A percentile compares a stretch with the other conserved stretches of the same genome.
phyloP scores from a whole-genome alignment of 2,329 filamentous ascomycete genomes.

The Diaporthe sp. region DNA sequence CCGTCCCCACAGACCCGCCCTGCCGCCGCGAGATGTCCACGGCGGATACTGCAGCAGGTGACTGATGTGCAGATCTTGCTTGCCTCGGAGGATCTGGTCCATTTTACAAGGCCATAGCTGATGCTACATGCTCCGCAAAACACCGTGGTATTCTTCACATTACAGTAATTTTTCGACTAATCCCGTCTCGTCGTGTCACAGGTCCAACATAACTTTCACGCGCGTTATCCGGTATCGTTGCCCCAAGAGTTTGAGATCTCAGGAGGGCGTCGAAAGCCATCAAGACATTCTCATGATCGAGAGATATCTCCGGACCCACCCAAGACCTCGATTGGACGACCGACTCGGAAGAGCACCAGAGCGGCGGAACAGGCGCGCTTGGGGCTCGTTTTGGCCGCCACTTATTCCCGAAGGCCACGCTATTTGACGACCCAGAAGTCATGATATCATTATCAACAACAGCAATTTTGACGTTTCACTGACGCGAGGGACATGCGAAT shows the following conservation, averaged over 20 bases:
- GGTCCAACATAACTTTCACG: neutral
- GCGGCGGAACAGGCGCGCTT: neutral
- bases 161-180: neutral
- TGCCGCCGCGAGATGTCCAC: conserved; percentile 17
- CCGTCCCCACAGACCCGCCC: conserved; percentile 25
- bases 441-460: conserved; percentile 39
- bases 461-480: conserved; percentile 8
- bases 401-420: conserved; percentile 14
- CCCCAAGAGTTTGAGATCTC: neutral
- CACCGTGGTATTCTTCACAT: conserved; percentile 3
- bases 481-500: neutral
- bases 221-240: neutral
- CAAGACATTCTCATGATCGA: neutral
- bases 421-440: conserved; percentile 30
- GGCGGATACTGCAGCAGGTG: conserved; percentile 18
- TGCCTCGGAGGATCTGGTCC: conserved; percentile 29
- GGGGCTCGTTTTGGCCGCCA: neutral
- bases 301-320: neutral
- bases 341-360: neutral
- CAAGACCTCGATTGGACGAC: neutral
- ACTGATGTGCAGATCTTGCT: conserved; percentile 26
- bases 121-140: conserved; percentile 25
- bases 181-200: neutral
- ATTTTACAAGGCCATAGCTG: neutral
- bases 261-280: neutral